Evolutionary conservation across 768 basidiomycete species (phyloP).

Genomic region (Auricularia heimuer): DNA sequence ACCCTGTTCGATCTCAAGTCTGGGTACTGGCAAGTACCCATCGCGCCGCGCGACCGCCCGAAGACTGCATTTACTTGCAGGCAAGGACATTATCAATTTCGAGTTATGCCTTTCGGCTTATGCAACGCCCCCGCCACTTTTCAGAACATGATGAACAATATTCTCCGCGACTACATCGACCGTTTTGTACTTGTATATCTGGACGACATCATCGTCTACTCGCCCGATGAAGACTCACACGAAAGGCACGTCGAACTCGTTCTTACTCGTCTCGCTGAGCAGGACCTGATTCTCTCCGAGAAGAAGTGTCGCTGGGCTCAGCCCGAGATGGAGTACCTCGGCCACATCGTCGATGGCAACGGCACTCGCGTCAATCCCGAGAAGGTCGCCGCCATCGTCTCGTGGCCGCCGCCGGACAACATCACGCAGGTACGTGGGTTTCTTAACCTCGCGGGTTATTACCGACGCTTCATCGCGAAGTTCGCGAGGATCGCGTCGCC

Average conservation of each 20-base stretch:
- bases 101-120: constrained; percentile 12
- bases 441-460: no score
- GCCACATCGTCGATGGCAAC: no score
- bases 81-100: not conserved
- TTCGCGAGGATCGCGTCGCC: no score
- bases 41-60: no score
- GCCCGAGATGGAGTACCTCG: not conserved
- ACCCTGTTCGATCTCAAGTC: no score
- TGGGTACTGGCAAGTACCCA: no score
- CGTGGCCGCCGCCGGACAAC: no score
- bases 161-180: constrained; percentile 9
- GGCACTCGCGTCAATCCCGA: no score
- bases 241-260: constrained; percentile 6
- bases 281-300: constrained; percentile 4
- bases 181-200: constrained; percentile 11
- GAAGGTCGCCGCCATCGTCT: no score
- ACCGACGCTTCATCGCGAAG: no score
- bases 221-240: constrained; percentile 6
- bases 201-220: constrained; percentile 12
- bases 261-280: constrained; percentile 2
- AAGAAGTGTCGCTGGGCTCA: constrained; percentile 2
- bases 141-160: constrained; percentile 8
- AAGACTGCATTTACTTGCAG: no score
- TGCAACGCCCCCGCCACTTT: constrained; percentile 1
- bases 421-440: no score